These are phyloP conservation scores for Sphagnum contortum DNA, from an alignment of 225 moss, liverwort and hornwort species.

Conservation along the genomic window DNA sequence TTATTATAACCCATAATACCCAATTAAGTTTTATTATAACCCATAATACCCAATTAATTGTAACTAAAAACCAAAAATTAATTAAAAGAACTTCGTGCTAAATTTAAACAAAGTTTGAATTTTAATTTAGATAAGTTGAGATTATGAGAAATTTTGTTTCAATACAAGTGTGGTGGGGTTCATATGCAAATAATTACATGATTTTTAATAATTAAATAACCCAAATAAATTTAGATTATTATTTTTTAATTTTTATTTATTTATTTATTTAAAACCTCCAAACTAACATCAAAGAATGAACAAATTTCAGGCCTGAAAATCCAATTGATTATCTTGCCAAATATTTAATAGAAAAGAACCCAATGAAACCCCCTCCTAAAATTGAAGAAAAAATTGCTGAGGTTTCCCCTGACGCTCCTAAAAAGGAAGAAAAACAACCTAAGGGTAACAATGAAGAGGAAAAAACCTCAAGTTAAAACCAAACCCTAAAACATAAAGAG, in stretches of 20 bases:
- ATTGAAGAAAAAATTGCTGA: conserved; percentile 3
- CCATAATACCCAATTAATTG: not conserved
- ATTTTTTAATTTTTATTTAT: not conserved
- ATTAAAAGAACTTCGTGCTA: too few species aligned
- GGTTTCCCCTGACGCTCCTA: too few species aligned
- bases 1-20: not conserved
- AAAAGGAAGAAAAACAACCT: conserved; percentile 4
- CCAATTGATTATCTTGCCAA: conserved; percentile 51
- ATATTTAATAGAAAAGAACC: conserved; percentile 35
- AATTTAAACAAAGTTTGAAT: too few species aligned
- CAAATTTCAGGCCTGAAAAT: conserved; percentile 36
- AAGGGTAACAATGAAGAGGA: not conserved
- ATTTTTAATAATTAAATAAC: not conserved
- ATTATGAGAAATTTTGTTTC: not conserved
- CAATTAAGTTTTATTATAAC: not conserved
- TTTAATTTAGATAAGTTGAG: too few species aligned
- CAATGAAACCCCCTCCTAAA: conserved; percentile 19
- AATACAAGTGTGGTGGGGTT: not conserved
- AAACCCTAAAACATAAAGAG: too few species aligned
- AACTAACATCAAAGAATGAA: not conserved
- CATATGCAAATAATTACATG: not conserved
- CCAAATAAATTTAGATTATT: too few species aligned
- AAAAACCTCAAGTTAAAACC: not conserved
- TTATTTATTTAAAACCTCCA: not conserved
- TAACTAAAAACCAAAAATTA: not conserved